These are phyloP conservation scores for Tetrapisispora arboricola DNA, from an alignment of 805 yeast genomes.

Conservation along the genomic window DNA sequence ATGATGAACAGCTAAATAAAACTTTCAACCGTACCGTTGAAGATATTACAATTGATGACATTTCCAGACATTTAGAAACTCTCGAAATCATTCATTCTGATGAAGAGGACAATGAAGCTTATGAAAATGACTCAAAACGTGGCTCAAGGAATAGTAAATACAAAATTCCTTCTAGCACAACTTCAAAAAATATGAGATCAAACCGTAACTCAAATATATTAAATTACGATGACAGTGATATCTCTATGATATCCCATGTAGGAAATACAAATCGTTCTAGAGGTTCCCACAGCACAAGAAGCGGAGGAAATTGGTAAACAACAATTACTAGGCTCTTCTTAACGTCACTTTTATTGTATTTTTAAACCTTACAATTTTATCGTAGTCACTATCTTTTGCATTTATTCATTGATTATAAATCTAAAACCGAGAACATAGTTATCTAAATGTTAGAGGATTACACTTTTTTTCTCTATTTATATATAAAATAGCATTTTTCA, in stretches of 20 bases:
- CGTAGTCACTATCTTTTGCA: not conserved
- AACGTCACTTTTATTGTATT: not conserved
- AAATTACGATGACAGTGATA: constrained; percentile 26
- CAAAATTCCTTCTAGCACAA: constrained; percentile 23
- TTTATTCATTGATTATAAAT: not conserved
- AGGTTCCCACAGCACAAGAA: constrained; percentile 24
- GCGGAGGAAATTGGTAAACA: constrained; percentile 23
- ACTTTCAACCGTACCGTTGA: constrained; percentile 31
- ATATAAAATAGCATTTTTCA: no score
- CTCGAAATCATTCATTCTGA: constrained; percentile 22
- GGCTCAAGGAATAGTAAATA: constrained; percentile 6
- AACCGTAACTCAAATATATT: constrained; percentile 13
- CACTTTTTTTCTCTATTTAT: no score
- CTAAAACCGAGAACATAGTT: not conserved
- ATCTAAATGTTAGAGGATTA: no score
- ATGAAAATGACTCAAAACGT: not conserved
- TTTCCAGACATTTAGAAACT: constrained; percentile 29
- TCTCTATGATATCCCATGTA: constrained; percentile 30
- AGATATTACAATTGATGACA: constrained; percentile 31
- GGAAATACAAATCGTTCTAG: constrained; percentile 11
- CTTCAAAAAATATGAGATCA: constrained; percentile 20
- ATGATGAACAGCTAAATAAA: constrained; percentile 29
- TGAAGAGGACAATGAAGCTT: constrained; percentile 5
- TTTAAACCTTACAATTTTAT: not conserved
- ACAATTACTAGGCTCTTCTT: not conserved